Evolutionary conservation across 768 basidiomycete genomes (phyloP), one percentile per base, ranked within the genome.

Genomic region (Serendipita sp.): DNA sequence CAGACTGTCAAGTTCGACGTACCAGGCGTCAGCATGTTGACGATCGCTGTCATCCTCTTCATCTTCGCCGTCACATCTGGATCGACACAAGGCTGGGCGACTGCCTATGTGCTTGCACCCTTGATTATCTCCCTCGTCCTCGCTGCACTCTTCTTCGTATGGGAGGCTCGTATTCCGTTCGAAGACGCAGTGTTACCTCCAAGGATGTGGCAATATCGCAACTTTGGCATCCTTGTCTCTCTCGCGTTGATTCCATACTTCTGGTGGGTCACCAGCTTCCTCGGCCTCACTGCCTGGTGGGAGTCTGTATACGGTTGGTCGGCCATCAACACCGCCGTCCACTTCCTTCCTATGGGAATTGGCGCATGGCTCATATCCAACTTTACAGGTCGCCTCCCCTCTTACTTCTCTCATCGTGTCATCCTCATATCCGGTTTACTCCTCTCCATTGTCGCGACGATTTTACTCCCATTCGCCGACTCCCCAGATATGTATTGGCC

Each of bases 91-190:
- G 81, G 83, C 28, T 84, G 83, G 83, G 70, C 69, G 3, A 70
- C 75, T 0, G 75, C 79, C 3, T 66, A 70, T 16, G 79, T 83
- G 64, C 70, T 83, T 54, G 74, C 72, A 2, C 77, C 79, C 0
- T 72, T 84, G 45, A 70, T 81, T 5, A 67, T 82, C 37, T 78
- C 81, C 2, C 69, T 80, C 65, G 41, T 77, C 8, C 66, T 79
- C 10, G 69, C 72, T 38, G 68, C 71, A 30, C 71, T 63, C 0
- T 84, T 84, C 74, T 80, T 84, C 71, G 72, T 75, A 60, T 83
- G 78, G 76, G 81, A 84, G 67, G 70, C 75, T 7, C 46, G 68
- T 0, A 70, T 81, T 13, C 78, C 77, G 1, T 68, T 68, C 16
- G 71, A 78, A 13, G 70, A 68, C 3, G 81, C 83, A 11, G 76